Evolutionary conservation across 306 rosid species (phyloP).

Genomic region (apple (Malus domestica)): ASM211411v1 NC_041800.1:30490733-30491232

Average conservation of each 20-base stretch:
- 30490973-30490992: slow-evolving; percentile 3
- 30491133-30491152: too few species aligned
- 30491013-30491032: not conserved
- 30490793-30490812: slow-evolving; percentile 53
- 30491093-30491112: not conserved
- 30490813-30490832: not conserved
- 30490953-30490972: not conserved
- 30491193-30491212: not conserved
- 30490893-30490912: not conserved
- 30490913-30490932: not conserved
- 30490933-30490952: not conserved
- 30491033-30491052: not conserved
- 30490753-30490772: slow-evolving; percentile 28
- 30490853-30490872: not conserved
- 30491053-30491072: not conserved
- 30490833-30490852: not conserved
- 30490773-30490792: slow-evolving; percentile 37
- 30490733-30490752: slow-evolving; percentile 35
- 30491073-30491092: not conserved
- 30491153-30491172: not conserved
- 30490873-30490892: not conserved
- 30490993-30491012: not conserved
- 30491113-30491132: not conserved
- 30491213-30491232: not conserved
- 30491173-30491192: not conserved